Base-by-base conservation (phyloP, 495 filamentous ascomycete genomes). In the Ramalina peruviana region DNA sequence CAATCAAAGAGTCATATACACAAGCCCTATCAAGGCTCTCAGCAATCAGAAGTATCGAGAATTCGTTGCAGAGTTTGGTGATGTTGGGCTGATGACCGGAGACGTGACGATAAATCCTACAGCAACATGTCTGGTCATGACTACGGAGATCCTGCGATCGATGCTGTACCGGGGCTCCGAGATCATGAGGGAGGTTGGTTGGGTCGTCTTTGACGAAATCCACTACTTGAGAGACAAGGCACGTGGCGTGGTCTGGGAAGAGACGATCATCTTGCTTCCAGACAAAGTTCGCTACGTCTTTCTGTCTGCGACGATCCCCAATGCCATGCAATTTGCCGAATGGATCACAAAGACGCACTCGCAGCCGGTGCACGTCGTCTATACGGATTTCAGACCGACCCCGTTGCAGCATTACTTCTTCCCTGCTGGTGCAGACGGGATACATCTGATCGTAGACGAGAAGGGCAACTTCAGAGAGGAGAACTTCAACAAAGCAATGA, bases 31-130 rank as follows among this genome's bases (percentile, higher is more conserved):
- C 70, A 98, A 98, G 65, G 92, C 92, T 20, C 71, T 98, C 62
- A 95, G 88, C 63, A 98, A 98, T 61, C 92, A 98, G 63, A 98
- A 98, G 58, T 98, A 94, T 64, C 75, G 92, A 70, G 92, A 98
- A 64, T 98, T 98, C 65, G 76, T 78, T 36, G 88, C 83, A 33
- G 88, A 95, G 47, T 98, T 98, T 67, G 88, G 88, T 38, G 92
- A 98, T 64, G 92, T 95, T 49, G 92, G 92, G 36, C 72, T 98
- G 52, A 98, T 98, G 92, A 98, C 92, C 3, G 92, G 92, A 57
- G 92, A 98, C 75, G 93, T 93, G 50, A 98, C 92, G 25, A 98
- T 97, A 68, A 98, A 98, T 60, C 93, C 93, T 36, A 96, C 92
- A 2, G 92, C 92, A 39, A 94, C 88, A 37, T 97, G 92, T 66